Evolutionary conservation across 768 basidiomycete species (phyloP).

Genomic region (Boletus pseudopeckii): DNA sequence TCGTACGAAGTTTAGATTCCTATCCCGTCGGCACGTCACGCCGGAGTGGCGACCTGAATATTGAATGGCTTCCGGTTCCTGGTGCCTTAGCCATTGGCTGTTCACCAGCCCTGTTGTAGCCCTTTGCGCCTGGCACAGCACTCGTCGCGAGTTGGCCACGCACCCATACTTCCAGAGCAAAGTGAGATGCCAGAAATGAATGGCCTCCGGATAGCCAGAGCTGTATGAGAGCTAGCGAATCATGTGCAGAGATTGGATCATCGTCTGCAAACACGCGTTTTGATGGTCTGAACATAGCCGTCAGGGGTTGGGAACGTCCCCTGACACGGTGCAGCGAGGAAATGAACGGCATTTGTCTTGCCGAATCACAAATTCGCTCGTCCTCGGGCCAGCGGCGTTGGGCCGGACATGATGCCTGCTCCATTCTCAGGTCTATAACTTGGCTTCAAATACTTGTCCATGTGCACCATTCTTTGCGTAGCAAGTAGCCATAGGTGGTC

Average conservation of each 20-base stretch:
- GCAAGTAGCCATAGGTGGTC: not conserved
- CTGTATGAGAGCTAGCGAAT: not conserved
- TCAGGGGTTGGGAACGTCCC: slow-evolving; percentile 18
- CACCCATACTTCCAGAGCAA: not conserved
- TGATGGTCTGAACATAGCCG: slow-evolving; percentile 22
- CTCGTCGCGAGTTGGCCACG: slow-evolving; percentile 11
- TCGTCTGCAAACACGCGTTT: slow-evolving; percentile 17
- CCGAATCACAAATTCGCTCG: slow-evolving; percentile 15
- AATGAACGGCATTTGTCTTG: slow-evolving; percentile 28
- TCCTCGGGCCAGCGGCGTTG: slow-evolving; percentile 12
- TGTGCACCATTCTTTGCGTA: not conserved
- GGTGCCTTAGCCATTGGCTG: slow-evolving; percentile 22
- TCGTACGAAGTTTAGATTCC: too few species aligned
- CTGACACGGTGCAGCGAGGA: slow-evolving; percentile 12
- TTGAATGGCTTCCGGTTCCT: slow-evolving; percentile 14
- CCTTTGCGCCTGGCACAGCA: slow-evolving; percentile 3
- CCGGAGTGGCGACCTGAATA: too few species aligned
- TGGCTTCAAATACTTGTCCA: not conserved
- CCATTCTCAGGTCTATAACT: not conserved
- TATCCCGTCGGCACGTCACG: slow-evolving; percentile 2
- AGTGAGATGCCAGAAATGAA: not conserved
- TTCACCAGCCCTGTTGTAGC: slow-evolving; percentile 4
- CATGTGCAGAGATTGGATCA: not conserved
- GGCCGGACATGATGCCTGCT: slow-evolving; percentile 1
- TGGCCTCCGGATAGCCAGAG: not conserved